phyloP scores from a whole-genome alignment of 768 basidiomycete species.

The Galerina sulciceps region DNA sequence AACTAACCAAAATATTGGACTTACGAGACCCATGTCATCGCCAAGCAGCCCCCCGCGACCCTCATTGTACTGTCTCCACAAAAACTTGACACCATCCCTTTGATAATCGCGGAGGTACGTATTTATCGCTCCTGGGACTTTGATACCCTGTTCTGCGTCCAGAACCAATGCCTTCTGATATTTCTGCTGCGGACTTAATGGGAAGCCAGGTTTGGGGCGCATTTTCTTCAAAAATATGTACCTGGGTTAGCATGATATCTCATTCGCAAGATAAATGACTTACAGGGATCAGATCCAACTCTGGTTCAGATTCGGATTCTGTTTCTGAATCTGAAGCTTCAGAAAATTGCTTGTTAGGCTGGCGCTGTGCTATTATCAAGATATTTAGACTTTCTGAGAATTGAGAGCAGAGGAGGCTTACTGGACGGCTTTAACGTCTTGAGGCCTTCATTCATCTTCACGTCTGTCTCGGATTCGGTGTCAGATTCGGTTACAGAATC shows the following conservation, averaged over 20 bases:
- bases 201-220: constrained; percentile 59
- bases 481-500: constrained; percentile 26
- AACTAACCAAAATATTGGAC: constrained; percentile 11
- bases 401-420: not conserved
- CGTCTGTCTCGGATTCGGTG: constrained; percentile 29
- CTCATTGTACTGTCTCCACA: constrained; percentile 73
- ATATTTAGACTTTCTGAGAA: not conserved
- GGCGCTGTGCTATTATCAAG: too few relatives aligned
- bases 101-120: constrained; percentile 91
- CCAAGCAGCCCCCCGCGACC: constrained; percentile 83
- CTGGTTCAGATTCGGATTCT: constrained; percentile 33
- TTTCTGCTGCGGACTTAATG: constrained; percentile 46
- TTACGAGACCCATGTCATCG: constrained; percentile 92
- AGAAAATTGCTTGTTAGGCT: not conserved
- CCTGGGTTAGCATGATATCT: not conserved
- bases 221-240: constrained; percentile 31
- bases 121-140: constrained; percentile 75
- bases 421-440: not conserved
- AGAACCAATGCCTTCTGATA: constrained; percentile 53
- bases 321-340: constrained; percentile 16
- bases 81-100: constrained; percentile 81
- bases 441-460: constrained; percentile 6
- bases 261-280: not conserved
- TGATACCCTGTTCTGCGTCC: constrained; percentile 46
- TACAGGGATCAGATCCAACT: constrained; percentile 29